Conservation (phyloP, 129 eudicot genomes). For the Artemisia argyi region DNA sequence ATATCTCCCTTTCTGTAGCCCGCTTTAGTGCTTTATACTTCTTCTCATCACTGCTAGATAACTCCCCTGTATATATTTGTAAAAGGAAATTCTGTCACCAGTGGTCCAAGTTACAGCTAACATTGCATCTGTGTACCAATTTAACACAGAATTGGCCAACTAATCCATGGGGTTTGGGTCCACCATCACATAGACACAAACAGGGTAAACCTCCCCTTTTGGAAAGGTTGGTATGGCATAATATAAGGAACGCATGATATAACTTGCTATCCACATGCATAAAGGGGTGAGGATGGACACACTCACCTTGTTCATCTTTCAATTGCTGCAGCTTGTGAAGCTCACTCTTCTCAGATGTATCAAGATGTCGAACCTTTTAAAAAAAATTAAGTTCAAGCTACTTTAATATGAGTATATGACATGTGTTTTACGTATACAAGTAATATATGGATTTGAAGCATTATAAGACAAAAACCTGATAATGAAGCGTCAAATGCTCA, state of each 20-base stretch:
- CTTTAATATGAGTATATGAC: too few relatives aligned
- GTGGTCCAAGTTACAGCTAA: too few relatives aligned
- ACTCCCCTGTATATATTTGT: slow-evolving; percentile 48
- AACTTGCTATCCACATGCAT: too few relatives aligned
- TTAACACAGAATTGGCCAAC: neutral
- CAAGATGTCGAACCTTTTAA: slow-evolving; percentile 88
- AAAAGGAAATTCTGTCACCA: neutral
- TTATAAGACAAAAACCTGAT: slow-evolving; percentile 59
- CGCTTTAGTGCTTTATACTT: slow-evolving; percentile 77
- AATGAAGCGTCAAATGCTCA: slow-evolving; percentile 93
- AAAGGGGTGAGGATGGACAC: too few relatives aligned
- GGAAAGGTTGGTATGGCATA: too few relatives aligned
- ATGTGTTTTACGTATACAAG: neutral
- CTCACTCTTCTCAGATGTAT: slow-evolving; percentile 94
- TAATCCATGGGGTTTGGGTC: too few relatives aligned
- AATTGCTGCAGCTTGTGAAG: slow-evolving; percentile 91
- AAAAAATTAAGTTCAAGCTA: neutral
- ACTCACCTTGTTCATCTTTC: slow-evolving; percentile 92
- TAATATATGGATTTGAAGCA: neutral
- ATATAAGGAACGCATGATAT: too few relatives aligned
- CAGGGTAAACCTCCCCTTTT: too few relatives aligned
- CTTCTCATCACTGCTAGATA: slow-evolving; percentile 85
- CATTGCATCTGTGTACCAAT: too few relatives aligned
- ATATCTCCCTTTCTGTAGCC: slow-evolving; percentile 82
- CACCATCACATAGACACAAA: too few relatives aligned